Percentiles rank a stretch among this genome's conserved stretches.
Evolutionary conservation across 495 filamentous ascomycete genomes (phyloP).

Genomic region (Amniculicola lignicola): DNA sequence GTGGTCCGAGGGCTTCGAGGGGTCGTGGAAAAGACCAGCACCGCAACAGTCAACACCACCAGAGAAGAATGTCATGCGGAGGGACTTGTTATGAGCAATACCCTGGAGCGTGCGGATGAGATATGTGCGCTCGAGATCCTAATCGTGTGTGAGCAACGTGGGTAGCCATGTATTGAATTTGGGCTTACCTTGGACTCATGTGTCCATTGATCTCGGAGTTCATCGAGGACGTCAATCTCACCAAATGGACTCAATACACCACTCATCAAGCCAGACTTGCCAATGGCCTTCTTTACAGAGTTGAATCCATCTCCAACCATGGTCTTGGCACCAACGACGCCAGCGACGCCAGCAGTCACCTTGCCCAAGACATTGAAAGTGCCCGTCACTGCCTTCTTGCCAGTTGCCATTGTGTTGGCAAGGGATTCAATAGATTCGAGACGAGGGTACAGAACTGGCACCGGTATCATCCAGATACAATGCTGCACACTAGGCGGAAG

Average conservation of each 20-base stretch:
- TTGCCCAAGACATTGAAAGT: slow-evolving; percentile 94
- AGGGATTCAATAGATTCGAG: slow-evolving; percentile 87
- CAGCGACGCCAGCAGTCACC: slow-evolving; percentile 87
- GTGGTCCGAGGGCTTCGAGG: slow-evolving; percentile 82
- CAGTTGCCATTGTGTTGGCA: slow-evolving; percentile 85
- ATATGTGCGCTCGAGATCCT: slow-evolving; percentile 94
- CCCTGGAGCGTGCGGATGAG: slow-evolving; percentile 92
- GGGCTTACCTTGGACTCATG: slow-evolving; percentile 78
- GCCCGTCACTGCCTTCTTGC: slow-evolving; percentile 92
- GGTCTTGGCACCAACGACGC: slow-evolving; percentile 89
- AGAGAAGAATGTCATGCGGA: slow-evolving; percentile 94
- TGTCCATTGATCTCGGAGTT: slow-evolving; percentile 94
- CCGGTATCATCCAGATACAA: slow-evolving; percentile 89
- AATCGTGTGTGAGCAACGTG: slow-evolving; percentile 11
- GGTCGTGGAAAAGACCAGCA: slow-evolving; percentile 93
- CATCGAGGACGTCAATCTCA: slow-evolving; percentile 93
- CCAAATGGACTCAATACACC: slow-evolving; percentile 92
- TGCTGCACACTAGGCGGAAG: slow-evolving; percentile 93
- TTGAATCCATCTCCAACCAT: slow-evolving; percentile 88
- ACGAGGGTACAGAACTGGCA: slow-evolving; percentile 87
- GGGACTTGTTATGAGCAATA: slow-evolving; percentile 85
- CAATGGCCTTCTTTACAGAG: slow-evolving; percentile 91
- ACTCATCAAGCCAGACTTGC: slow-evolving; percentile 92
- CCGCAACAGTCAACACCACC: slow-evolving; percentile 89
- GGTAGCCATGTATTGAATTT: neutral